Percentiles rank a stretch among this genome's conserved stretches.
Conservation (phyloP, 305 asterid genomes). For the Withania somnifera region DNA sequence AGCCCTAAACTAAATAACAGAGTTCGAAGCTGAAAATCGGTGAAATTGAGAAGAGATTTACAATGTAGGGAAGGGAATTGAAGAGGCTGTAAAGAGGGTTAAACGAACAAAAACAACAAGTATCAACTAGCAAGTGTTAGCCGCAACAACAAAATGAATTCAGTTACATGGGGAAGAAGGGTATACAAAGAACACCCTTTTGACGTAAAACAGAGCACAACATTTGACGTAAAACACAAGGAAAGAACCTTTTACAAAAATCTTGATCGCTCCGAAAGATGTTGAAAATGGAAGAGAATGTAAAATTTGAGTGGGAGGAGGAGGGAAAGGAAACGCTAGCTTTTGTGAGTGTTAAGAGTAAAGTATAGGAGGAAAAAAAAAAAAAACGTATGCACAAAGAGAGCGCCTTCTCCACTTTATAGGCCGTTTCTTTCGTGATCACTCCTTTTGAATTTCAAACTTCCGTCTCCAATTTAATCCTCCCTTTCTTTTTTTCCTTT, state of each 20-base stretch:
- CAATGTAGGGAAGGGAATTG: background rate
- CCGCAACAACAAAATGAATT: too few relatives aligned
- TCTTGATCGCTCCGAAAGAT: background rate
- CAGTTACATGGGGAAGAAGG: background rate
- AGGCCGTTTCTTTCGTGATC: background rate
- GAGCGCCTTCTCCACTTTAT: background rate
- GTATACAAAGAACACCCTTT: too few relatives aligned
- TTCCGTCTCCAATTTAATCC: background rate
- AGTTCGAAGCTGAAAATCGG: background rate
- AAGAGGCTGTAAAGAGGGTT: background rate
- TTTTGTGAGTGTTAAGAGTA: too few relatives aligned
- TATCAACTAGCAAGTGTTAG: background rate
- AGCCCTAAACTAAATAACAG: background rate
- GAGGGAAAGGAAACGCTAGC: background rate
- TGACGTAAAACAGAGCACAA: background rate
- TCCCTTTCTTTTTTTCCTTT: too few relatives aligned
- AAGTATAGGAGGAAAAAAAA: too few relatives aligned
- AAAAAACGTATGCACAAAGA: background rate
- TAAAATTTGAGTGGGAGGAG: background rate
- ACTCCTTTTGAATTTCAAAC: constrained; percentile 35
- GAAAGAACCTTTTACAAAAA: background rate
- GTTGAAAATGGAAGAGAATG: background rate
- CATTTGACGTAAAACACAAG: background rate
- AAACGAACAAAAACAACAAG: background rate
- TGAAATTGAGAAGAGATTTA: background rate